phyloP scores from a whole-genome alignment of 441 rosid genomes.

The Geranium incanum region DNA sequence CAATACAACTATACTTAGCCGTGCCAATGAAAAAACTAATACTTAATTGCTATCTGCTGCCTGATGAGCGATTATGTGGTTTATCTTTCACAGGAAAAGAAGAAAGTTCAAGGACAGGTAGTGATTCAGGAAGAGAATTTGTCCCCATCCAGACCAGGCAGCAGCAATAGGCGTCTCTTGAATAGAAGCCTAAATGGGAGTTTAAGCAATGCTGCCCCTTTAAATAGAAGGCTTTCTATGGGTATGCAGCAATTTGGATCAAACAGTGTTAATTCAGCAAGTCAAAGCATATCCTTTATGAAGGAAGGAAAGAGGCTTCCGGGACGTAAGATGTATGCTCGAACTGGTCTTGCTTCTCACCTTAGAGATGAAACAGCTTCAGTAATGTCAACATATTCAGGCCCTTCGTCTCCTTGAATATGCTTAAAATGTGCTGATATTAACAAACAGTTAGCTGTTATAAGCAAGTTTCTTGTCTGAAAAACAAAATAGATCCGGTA shows the following conservation, averaged over 20 bases:
- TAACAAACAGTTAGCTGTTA: too few species aligned
- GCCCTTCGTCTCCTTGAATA: too few species aligned
- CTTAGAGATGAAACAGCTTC: too few species aligned
- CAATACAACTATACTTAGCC: neutral
- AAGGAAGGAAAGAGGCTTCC: slow-evolving; percentile 42
- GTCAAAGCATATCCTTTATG: slow-evolving; percentile 42
- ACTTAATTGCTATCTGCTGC: too few species aligned
- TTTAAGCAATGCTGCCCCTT: slow-evolving; percentile 36
- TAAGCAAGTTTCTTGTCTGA: too few species aligned
- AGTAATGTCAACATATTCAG: too few species aligned
- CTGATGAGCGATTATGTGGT: neutral
- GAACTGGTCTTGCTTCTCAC: too few species aligned
- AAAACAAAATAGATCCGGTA: too few species aligned
- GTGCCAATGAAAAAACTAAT: too few species aligned
- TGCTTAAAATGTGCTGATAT: too few species aligned
- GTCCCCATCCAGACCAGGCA: neutral
- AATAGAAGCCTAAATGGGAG: slow-evolving; percentile 64
- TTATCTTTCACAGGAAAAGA: neutral
- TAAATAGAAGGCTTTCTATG: slow-evolving; percentile 45
- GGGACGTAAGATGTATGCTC: slow-evolving; percentile 26
- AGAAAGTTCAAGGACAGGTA: neutral
- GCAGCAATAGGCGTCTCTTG: slow-evolving; percentile 17
- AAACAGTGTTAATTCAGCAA: slow-evolving; percentile 34
- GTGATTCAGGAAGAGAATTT: neutral
- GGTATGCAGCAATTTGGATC: slow-evolving; percentile 41